Percentiles rank a stretch among this genome's conserved stretches.
Conservation (phyloP, 768 basidiomycete species). For the Lactifluus volemus region DNA sequence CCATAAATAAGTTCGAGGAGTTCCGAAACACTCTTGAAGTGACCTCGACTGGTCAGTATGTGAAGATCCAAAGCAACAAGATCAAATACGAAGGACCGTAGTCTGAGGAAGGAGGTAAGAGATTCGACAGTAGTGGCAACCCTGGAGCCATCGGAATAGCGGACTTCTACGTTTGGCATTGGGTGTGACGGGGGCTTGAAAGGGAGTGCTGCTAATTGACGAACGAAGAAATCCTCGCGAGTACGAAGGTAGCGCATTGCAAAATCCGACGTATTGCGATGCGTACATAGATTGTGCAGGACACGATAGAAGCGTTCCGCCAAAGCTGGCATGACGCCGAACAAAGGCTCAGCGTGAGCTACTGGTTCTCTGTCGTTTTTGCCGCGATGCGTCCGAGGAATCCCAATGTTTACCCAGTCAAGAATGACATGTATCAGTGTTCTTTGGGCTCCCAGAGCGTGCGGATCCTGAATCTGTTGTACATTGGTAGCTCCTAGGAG, state of each 20-base stretch:
- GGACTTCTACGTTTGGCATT: conserved; percentile 48
- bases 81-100: conserved; percentile 81
- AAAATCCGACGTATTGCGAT: conserved; percentile 71
- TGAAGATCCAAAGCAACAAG: conserved; percentile 84
- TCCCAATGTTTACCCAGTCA: conserved; percentile 62
- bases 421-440: conserved; percentile 79
- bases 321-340: conserved; percentile 57
- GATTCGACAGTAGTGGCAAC: conserved; percentile 58
- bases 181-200: conserved; percentile 45
- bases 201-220: conserved; percentile 74
- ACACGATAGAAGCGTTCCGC: conserved; percentile 83
- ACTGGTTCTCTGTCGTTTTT: conserved; percentile 31
- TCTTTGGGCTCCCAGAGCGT: conserved; percentile 56
- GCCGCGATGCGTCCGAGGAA: conserved; percentile 47
- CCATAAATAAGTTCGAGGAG: conserved; percentile 79
- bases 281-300: conserved; percentile 80
- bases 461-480: conserved; percentile 68
- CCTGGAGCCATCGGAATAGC: conserved; percentile 64
- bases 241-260: conserved; percentile 82
- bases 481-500: conserved; percentile 60
- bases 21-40: conserved; percentile 62
- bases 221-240: conserved; percentile 80
- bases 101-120: conserved; percentile 66
- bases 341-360: conserved; percentile 40
- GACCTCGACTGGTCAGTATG: conserved; percentile 69